Evolutionary conservation across 23 red algal species (phyloP), one percentile per base, ranked within the genome.

Genomic region (Gracilariopsis chorda): DNA sequence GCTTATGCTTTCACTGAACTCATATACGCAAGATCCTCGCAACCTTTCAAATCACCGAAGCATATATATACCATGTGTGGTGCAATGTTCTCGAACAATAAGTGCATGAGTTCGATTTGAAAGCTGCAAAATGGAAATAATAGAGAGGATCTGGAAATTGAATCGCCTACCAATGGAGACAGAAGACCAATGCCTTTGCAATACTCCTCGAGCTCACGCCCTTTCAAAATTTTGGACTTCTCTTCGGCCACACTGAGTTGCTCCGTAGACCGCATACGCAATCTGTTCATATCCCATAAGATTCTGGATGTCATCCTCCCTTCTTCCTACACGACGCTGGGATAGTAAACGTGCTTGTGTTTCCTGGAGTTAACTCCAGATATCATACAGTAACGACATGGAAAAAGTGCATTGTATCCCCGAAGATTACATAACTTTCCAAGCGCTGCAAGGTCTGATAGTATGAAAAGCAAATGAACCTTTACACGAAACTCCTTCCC

Each of bases 81-180:
- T 4, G 44, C 44, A 78, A 78, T 0, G 20, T 78, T 78, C 20
- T 78, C 73, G 20, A 53, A 78, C 3, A 78, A 24, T 8, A 78
- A 45, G 20, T 78, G 73, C 40, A 78, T 78, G 10, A 78, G 36
- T 32, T 56, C 73, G 20, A 55, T 78, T 49, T 39, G 73, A 19
- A 78, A 52, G 25, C 73, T 78, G 12, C 45, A 2, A 16, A 48
- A 53, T 17, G 43, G 46, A 0, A 45, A 0, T 2, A 53, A 5
- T 8, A 62, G 57, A 2, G 57, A 30, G 1, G 57, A 62, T 25
- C 57, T 2, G 4, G 21, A 62, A 30, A 30, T 7, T 4, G 33
- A 8, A 28, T 2, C 23, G 19, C 8, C 13, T 10, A 29, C 19
- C 11, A 1, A 24, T 62, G 19, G 2, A 2, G 9, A 30, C 5